Conservation (phyloP, 345 rosid genomes). For the Aethionema arabicum region DNA sequence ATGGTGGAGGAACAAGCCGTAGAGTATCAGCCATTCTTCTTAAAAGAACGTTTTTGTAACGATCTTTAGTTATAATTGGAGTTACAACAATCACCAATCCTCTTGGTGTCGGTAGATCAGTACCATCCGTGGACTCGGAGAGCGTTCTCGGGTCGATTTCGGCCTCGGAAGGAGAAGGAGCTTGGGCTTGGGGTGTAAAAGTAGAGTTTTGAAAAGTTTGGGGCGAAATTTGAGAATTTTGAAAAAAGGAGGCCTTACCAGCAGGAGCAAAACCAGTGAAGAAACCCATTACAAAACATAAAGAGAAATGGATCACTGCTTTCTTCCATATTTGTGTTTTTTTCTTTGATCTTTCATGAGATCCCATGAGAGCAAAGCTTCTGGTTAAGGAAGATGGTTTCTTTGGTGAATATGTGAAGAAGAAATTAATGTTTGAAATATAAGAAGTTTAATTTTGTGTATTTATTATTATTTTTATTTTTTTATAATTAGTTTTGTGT, state of each 20-base stretch:
- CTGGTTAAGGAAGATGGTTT: conserved; percentile 1
- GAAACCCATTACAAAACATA: conserved; percentile 88
- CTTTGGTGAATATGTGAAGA: neutral
- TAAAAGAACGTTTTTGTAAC: conserved; percentile 48
- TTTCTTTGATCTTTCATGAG: conserved; percentile 78
- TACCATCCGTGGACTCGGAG: conserved; percentile 17
- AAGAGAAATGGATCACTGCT: conserved; percentile 69
- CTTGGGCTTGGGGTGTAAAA: conserved; percentile 30
- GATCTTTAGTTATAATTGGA: conserved; percentile 44
- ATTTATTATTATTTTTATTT: too few species aligned
- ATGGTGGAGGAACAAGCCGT: conserved; percentile 62
- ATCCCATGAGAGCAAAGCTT: conserved; percentile 39
- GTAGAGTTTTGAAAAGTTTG: conserved; percentile 36
- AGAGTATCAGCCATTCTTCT: conserved; percentile 67
- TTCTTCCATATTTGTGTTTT: conserved; percentile 79
- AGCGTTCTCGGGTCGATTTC: conserved; percentile 26
- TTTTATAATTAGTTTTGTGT: conserved; percentile 18
- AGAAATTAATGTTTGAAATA: neutral
- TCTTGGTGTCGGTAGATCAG: conserved; percentile 30
- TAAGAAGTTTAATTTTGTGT: neutral
- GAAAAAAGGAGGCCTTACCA: conserved; percentile 48
- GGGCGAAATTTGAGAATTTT: conserved; percentile 36
- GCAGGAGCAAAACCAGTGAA: conserved; percentile 90
- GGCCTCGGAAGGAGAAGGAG: conserved; percentile 29
- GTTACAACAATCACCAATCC: conserved; percentile 65